A percentile compares a stretch with the other conserved stretches of the same genome.
Evolutionary conservation across 148 eudicot species (phyloP).

Genomic region (Chenopodium quinoa): DNA sequence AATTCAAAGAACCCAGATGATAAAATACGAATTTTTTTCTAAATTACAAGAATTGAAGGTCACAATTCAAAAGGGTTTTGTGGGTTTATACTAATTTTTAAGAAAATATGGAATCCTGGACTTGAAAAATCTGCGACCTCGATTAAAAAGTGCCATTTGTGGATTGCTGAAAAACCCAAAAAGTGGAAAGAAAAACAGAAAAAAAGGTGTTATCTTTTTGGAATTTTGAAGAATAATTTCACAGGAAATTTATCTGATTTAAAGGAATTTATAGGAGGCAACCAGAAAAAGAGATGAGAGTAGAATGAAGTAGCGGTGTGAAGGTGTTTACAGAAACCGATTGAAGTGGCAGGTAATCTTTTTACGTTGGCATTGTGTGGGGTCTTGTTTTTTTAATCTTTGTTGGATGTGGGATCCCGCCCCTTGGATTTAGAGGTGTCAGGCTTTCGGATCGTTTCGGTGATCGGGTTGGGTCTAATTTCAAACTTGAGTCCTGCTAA

Average conservation of each 20-base stretch:
- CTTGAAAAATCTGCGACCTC: slow-evolving; percentile 65
- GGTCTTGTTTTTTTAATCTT: background rate
- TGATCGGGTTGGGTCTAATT: too few relatives aligned
- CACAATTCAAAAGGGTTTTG: slow-evolving; percentile 18
- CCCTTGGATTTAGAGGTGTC: too few relatives aligned
- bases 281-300: background rate
- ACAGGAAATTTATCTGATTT: too few relatives aligned
- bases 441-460: too few relatives aligned
- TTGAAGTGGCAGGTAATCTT: background rate
- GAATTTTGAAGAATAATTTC: background rate
- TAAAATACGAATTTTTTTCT: background rate
- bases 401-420: background rate
- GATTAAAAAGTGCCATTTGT: slow-evolving; percentile 49
- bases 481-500: too few relatives aligned
- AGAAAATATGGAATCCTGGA: slow-evolving; percentile 36
- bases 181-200: background rate
- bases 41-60: background rate
- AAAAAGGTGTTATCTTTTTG: too few relatives aligned
- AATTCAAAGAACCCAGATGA: background rate
- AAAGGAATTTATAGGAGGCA: background rate
- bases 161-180: background rate
- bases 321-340: background rate
- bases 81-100: slow-evolving; percentile 14
- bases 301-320: slow-evolving; percentile 1
- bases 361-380: background rate